Base-by-base conservation (phyloP, 2,329 filamentous ascomycete genomes). In the Fusarium sp. region DNA sequence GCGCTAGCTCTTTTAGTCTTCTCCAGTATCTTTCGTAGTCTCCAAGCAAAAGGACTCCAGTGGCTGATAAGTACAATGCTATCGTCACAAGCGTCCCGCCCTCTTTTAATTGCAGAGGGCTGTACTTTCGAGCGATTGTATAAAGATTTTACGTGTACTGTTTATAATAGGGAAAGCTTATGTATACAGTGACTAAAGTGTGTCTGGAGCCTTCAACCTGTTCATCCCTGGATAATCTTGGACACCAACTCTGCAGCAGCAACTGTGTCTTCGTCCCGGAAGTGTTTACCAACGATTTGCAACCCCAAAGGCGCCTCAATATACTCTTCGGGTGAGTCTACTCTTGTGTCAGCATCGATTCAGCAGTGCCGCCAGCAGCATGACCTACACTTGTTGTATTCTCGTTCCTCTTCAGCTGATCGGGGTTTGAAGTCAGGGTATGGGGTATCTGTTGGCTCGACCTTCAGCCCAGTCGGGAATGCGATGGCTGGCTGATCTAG, bases 361-460 rank as follows among this genome's bases (percentile, higher is more conserved):
- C n/a, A 45, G 24, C 42, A 45, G 18, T 5, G 8, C 10, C 0
- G n/a, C 5, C 11, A 0, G 3, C 17, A 45, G 4, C 0, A 26
- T 20, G 24, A 20, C 42, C 9, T 45, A 45, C 42, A 45, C 11
- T 45, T 45, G 2, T 26, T 45, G 24, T 26, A 45, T 9, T 45
- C 42, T 45, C 42, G 1, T 45, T 45, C 24, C 42, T 45, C 42
- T 20, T 45, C 24, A 5, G 24, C 42, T 13, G 42, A 45, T 8
- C 42, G 24, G 11, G 42, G 24, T 9, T 20, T 45, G 11, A 45
- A 45, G 42, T 20, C 5, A 13, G 24, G 3, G 42, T 20, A 45
- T 13, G 24, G 42, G 1, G 24, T 9, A 45, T 45, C n/a, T 1
- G 42, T 45, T 13, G 3, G 17, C 42, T 45, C 42, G 6, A 45